These are phyloP conservation scores for Leccinum pallidistipes DNA, from an alignment of 1,284 basidiomycete species.

Conservation along the genomic window DNA sequence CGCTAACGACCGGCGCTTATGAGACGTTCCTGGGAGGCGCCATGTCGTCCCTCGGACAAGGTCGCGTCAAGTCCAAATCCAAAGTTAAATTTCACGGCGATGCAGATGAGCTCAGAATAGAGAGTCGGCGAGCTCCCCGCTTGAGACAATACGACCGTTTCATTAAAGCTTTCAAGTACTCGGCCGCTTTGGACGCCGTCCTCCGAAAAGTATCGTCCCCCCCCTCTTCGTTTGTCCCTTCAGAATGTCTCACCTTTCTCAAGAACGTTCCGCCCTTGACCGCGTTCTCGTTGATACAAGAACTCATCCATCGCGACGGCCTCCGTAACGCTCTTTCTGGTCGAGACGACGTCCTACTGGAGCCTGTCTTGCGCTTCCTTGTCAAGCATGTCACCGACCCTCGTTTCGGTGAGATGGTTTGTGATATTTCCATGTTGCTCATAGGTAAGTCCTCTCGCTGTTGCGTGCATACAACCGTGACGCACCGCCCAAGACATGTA, in stretches of 20 bases:
- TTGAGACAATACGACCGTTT: slow-evolving; percentile 88
- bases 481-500: slow-evolving; percentile 76
- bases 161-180: slow-evolving; percentile 93
- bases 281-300: slow-evolving; percentile 90
- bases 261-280: slow-evolving; percentile 81
- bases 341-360: slow-evolving; percentile 92
- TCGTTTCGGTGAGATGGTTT: slow-evolving; percentile 87
- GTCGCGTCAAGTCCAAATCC: slow-evolving; percentile 45
- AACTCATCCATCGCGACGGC: slow-evolving; percentile 92
- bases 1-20: slow-evolving; percentile 62
- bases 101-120: slow-evolving; percentile 72
- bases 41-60: slow-evolving; percentile 56
- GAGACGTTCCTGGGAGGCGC: slow-evolving; percentile 71
- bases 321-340: slow-evolving; percentile 85
- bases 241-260: slow-evolving; percentile 10
- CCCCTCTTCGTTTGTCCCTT: neutral
- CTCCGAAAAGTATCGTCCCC: slow-evolving; percentile 66
- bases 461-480: neutral
- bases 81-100: slow-evolving; percentile 53
- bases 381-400: slow-evolving; percentile 88
- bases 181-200: slow-evolving; percentile 90
- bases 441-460: slow-evolving; percentile 61
- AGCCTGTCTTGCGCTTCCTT: slow-evolving; percentile 86
- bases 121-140: slow-evolving; percentile 70
- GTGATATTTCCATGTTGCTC: slow-evolving; percentile 80